Conservation (phyloP, 176 grass and related monocot genomes). For the Raddia guianensis region DNA sequence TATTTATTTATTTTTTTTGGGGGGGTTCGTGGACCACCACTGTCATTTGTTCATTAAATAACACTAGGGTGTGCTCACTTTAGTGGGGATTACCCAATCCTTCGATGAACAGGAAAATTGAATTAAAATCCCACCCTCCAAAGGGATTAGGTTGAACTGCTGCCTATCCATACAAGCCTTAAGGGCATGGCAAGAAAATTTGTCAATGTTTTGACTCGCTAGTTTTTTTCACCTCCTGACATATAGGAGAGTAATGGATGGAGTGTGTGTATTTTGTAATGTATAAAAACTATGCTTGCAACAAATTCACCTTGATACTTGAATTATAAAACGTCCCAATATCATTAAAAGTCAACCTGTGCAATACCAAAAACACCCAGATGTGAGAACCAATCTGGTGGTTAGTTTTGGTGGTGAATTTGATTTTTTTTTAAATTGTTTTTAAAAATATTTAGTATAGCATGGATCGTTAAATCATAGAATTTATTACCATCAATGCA, state of each 20-base stretch:
- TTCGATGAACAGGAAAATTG: background rate
- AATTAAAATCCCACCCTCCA: background rate
- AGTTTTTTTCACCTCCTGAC: background rate
- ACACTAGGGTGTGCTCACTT: background rate
- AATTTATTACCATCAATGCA: background rate
- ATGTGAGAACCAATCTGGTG: background rate
- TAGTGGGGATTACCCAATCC: background rate
- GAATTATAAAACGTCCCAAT: background rate
- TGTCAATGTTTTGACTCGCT: background rate
- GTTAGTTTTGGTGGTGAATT: background rate
- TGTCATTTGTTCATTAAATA: background rate
- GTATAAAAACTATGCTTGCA: background rate
- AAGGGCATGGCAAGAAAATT: background rate
- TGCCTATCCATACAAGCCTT: background rate
- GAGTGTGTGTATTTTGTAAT: conserved; percentile 36
- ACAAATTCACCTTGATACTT: background rate
- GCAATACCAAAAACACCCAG: background rate
- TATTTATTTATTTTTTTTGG: too few species aligned
- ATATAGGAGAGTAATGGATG: background rate
- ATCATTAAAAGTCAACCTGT: background rate
- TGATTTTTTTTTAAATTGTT: background rate
- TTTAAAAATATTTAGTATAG: background rate
- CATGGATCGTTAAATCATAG: background rate
- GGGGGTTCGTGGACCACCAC: background rate
- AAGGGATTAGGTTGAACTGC: background rate